Evolutionary conservation across 2,329 filamentous ascomycete genomes (phyloP).

Genomic region (Claviceps cyperi): DNA sequence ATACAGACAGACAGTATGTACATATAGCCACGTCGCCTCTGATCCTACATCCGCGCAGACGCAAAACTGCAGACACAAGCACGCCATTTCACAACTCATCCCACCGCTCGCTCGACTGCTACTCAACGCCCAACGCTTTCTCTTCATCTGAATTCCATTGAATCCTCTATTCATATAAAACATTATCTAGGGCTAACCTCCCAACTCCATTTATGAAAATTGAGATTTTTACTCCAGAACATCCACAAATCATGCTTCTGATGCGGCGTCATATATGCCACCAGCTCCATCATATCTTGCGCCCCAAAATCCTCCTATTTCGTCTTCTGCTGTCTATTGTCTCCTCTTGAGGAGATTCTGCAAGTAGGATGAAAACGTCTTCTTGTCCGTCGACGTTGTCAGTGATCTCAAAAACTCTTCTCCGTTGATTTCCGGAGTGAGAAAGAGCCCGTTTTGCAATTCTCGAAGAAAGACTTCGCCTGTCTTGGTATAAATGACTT

Average conservation of each 20-base stretch:
- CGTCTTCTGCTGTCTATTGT: constrained; percentile 10
- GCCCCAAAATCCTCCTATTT: too few species aligned
- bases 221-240: background rate
- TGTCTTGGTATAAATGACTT: constrained; percentile 80
- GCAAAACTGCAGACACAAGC: too few species aligned
- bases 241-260: background rate
- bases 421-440: constrained; percentile 48
- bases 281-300: too few species aligned
- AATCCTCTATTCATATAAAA: background rate
- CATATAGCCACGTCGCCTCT: too few species aligned
- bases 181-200: constrained; percentile 1
- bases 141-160: background rate
- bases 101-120: background rate
- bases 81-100: background rate
- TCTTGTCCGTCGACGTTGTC: constrained; percentile 44
- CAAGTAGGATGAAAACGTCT: constrained; percentile 50
- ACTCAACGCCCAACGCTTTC: background rate
- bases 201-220: background rate
- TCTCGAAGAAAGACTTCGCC: constrained; percentile 66
- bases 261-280: background rate
- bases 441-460: constrained; percentile 49
- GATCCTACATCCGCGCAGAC: too few species aligned
- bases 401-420: constrained; percentile 43
- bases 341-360: constrained; percentile 38
- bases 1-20: too few species aligned